Evolutionary conservation across 2,329 filamentous ascomycete species (phyloP).

Genomic region (Alternaria incomplexa): DNA sequence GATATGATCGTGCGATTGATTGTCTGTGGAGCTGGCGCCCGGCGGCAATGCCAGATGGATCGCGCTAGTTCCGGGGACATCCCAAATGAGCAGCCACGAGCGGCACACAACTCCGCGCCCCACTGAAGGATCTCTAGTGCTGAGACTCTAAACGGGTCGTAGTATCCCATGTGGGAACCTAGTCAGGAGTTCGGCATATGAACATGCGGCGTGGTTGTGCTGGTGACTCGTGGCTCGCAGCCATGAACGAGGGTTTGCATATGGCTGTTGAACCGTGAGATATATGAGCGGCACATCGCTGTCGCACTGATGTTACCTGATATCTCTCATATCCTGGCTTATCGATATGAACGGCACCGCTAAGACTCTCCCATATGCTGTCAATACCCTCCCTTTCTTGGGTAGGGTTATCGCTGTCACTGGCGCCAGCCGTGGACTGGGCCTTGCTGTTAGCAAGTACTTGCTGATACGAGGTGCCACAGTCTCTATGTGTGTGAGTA

Average conservation of each 20-base stretch:
- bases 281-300: background rate
- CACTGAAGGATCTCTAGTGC: background rate
- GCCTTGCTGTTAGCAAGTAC: constrained; percentile 2
- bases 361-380: background rate
- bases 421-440: constrained; percentile 1
- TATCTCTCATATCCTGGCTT: background rate
- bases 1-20: background rate
- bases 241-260: background rate
- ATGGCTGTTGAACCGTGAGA: background rate
- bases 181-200: background rate
- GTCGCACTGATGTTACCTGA: background rate
- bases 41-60: background rate
- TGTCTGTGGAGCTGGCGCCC: background rate
- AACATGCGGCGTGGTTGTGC: background rate
- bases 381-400: background rate
- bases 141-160: background rate
- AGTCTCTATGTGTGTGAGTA: background rate
- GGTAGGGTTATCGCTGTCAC: constrained; percentile 2
- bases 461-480: background rate
- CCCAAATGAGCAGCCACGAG: background rate
- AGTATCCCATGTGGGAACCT: background rate
- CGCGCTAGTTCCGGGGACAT: background rate
- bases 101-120: background rate
- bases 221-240: background rate
- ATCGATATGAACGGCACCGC: background rate